Conservation (phyloP, 2,329 filamentous ascomycete genomes). For the Exophiala spinifera region DNA sequence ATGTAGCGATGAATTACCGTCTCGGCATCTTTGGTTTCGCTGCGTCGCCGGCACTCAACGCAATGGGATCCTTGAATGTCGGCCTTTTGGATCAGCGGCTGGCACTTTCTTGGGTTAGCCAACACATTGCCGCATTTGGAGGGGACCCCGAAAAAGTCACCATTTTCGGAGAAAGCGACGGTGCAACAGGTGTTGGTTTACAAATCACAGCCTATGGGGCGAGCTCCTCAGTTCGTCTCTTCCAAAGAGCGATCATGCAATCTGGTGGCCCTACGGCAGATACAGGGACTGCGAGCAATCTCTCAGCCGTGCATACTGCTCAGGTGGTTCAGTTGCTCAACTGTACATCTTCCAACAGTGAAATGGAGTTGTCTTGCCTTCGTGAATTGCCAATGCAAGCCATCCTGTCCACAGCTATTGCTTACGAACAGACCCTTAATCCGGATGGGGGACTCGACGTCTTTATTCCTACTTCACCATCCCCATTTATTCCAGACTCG, state of each 20-base stretch:
- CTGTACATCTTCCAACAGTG: background rate
- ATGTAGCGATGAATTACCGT: slow-evolving; percentile 26
- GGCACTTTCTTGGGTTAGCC: slow-evolving; percentile 56
- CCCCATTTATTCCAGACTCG: background rate
- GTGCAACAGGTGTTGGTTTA: slow-evolving; percentile 43
- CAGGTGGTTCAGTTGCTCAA: background rate
- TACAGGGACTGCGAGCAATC: background rate
- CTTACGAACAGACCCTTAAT: background rate
- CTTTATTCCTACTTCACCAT: background rate
- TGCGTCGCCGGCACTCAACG: slow-evolving; percentile 42
- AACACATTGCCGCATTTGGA: slow-evolving; percentile 54
- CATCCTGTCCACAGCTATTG: background rate
- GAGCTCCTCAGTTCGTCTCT: slow-evolving; percentile 40
- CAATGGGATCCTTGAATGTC: slow-evolving; percentile 44
- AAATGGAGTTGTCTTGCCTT: background rate
- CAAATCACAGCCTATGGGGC: slow-evolving; percentile 50
- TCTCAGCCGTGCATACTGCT: background rate
- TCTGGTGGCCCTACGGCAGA: background rate
- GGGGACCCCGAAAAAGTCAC: slow-evolving; percentile 52
- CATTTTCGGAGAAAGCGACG: slow-evolving; percentile 51
- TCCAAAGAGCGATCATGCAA: slow-evolving; percentile 42
- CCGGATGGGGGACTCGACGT: background rate
- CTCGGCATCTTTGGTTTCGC: slow-evolving; percentile 50
- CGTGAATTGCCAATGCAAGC: background rate
- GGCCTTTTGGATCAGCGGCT: slow-evolving; percentile 52